Conservation (phyloP, 176 grass and related monocot species). For the Coix lacrymajobi region DNA sequence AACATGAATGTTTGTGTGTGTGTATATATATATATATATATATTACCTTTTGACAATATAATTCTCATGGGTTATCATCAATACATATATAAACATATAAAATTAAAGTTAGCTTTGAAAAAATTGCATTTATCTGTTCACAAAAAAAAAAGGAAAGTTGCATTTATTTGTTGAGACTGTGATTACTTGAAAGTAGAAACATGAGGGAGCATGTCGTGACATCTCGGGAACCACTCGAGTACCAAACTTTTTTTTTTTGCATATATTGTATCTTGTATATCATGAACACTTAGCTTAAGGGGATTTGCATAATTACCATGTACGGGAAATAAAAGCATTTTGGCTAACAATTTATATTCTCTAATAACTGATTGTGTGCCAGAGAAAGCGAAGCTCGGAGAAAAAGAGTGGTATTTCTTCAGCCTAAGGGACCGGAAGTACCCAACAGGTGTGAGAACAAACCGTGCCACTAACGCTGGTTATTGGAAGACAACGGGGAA, state of each 20-base stretch:
- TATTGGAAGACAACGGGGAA: constrained; percentile 93
- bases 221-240: background rate
- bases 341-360: background rate
- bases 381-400: constrained; percentile 87
- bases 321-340: background rate
- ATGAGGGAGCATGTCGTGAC: background rate
- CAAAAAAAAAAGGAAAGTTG: no score
- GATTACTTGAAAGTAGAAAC: background rate
- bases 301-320: background rate
- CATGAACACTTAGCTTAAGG: background rate
- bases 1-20: background rate
- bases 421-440: constrained; percentile 73
- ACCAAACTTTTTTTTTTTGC: background rate
- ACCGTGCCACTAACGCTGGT: constrained; percentile 70
- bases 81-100: background rate
- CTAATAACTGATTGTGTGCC: background rate
- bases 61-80: background rate
- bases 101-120: background rate
- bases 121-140: background rate
- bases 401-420: constrained; percentile 98
- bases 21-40: no score
- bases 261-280: background rate
- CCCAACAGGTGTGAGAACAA: constrained; percentile 71
- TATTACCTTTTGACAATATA: background rate
- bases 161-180: background rate